phyloP scores from a whole-genome alignment of 177 flowering plant genomes.

The Vitis hybrid region DNA sequence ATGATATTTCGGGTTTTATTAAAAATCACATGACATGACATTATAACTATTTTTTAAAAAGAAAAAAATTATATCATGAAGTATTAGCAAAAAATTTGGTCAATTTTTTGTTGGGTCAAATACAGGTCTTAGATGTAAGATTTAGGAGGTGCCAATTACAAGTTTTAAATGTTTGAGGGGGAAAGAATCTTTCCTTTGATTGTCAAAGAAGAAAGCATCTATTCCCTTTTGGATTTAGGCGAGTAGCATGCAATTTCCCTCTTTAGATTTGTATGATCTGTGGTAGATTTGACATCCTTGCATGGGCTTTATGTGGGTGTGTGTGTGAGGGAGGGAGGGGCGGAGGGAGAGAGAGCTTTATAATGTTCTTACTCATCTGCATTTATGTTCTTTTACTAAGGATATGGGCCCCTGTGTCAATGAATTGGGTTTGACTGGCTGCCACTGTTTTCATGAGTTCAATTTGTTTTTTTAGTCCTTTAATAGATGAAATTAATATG shows the following conservation, averaged over 20 bases:
- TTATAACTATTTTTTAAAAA: too few relatives aligned
- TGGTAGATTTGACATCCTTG: slow-evolving; percentile 14
- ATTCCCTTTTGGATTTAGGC: slow-evolving; percentile 21
- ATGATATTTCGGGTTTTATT: too few relatives aligned
- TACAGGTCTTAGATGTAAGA: too few relatives aligned
- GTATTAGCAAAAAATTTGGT: too few relatives aligned
- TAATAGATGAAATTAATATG: too few relatives aligned
- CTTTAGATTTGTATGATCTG: slow-evolving; percentile 6
- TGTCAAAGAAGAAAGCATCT: slow-evolving; percentile 57
- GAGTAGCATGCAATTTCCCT: slow-evolving; percentile 12
- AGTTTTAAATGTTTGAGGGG: slow-evolving; percentile 11
- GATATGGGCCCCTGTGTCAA: slow-evolving; percentile 20
- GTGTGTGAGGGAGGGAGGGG: neutral
- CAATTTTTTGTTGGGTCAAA: too few relatives aligned
- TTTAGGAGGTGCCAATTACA: neutral
- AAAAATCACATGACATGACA: too few relatives aligned
- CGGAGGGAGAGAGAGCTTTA: slow-evolving; percentile 15
- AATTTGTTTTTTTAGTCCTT: slow-evolving; percentile 8
- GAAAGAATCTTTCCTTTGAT: slow-evolving; percentile 52
- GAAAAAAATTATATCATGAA: too few relatives aligned
- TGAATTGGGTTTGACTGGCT: slow-evolving; percentile 28
- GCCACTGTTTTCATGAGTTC: neutral
- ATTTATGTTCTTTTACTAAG: slow-evolving; percentile 5
- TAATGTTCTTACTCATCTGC: slow-evolving; percentile 33
- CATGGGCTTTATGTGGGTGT: slow-evolving; percentile 2